phyloP scores from a whole-genome alignment of 139 green algal genomes.

The Closterium sp. region DNA sequence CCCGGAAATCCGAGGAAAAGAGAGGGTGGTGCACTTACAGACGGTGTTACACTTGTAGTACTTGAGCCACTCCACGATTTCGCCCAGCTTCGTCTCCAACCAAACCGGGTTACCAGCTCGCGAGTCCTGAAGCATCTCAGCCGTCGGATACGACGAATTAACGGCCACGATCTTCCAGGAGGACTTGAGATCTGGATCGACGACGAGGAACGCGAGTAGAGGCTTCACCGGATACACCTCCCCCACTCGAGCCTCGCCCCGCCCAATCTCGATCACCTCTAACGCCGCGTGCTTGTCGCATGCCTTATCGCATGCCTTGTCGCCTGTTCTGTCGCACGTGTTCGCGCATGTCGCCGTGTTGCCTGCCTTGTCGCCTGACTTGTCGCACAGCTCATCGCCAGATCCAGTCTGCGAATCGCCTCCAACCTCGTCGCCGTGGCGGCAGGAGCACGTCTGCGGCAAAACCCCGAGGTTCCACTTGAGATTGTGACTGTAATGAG shows the following conservation, averaged over 20 bases:
- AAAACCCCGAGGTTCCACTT: slow-evolving; percentile 21
- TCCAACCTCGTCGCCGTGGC: background rate
- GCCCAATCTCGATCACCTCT: slow-evolving; percentile 30
- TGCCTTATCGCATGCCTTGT: background rate
- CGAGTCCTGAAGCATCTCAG: background rate
- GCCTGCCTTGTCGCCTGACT: background rate
- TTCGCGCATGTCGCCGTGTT: too few relatives aligned
- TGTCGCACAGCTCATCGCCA: background rate
- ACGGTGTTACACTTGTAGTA: background rate
- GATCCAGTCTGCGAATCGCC: background rate
- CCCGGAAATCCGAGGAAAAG: too few relatives aligned
- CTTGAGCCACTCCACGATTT: background rate
- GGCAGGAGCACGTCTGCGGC: slow-evolving; percentile 13
- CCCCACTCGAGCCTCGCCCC: background rate
- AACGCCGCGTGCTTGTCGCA: background rate
- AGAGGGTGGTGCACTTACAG: background rate
- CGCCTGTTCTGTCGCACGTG: background rate
- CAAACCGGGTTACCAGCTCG: background rate
- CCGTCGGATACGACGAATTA: background rate
- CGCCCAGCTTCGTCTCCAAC: background rate
- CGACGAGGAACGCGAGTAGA: slow-evolving; percentile 7
- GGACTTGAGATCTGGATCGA: background rate
- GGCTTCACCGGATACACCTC: slow-evolving; percentile 28
- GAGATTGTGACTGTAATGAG: background rate
- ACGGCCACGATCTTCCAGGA: slow-evolving; percentile 31